These are phyloP conservation scores for Kokia cookei DNA, from an alignment of 441 rosid species.

Conservation along the genomic window DNA sequence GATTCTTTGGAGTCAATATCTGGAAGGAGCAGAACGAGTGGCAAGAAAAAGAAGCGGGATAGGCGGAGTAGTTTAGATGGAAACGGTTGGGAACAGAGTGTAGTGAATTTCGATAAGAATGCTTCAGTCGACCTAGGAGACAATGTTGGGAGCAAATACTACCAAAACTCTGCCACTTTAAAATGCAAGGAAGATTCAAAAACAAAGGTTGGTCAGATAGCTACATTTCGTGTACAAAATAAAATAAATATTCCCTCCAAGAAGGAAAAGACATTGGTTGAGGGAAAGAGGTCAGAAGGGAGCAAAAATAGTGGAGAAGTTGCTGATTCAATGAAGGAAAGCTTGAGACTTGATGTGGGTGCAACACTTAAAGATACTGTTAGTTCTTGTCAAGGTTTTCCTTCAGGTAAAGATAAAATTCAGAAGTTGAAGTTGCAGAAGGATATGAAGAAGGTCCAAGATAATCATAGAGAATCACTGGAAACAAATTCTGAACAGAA, in stretches of 20 bases:
- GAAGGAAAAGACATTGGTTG: constrained; percentile 23
- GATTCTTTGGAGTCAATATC: constrained; percentile 25
- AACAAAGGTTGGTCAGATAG: constrained; percentile 20
- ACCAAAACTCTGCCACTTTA: constrained; percentile 17
- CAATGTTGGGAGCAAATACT: constrained; percentile 16
- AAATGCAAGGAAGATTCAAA: constrained; percentile 27
- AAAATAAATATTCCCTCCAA: constrained; percentile 10
- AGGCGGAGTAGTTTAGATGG: constrained; percentile 13
- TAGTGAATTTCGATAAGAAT: constrained; percentile 1
- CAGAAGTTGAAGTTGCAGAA: constrained; percentile 28
- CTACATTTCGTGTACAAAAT: constrained; percentile 12
- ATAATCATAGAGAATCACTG: constrained; percentile 13
- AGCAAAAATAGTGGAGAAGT: constrained; percentile 15
- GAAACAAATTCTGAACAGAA: constrained; percentile 16
- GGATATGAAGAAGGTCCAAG: constrained; percentile 19
- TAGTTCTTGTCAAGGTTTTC: constrained; percentile 18
- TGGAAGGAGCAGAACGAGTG: constrained; percentile 15
- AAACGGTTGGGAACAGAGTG: constrained; percentile 11
- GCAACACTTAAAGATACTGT: constrained; percentile 14
- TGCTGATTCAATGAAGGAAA: constrained; percentile 20
- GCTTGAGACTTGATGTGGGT: constrained; percentile 22
- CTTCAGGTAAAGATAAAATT: constrained; percentile 19
- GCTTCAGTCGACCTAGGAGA: constrained; percentile 21
- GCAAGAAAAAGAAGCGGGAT: constrained; percentile 20
- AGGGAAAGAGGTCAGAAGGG: constrained; percentile 31